phyloP scores from a whole-genome alignment of 2,329 filamentous ascomycete genomes.

The Penicillium sp. region DNA sequence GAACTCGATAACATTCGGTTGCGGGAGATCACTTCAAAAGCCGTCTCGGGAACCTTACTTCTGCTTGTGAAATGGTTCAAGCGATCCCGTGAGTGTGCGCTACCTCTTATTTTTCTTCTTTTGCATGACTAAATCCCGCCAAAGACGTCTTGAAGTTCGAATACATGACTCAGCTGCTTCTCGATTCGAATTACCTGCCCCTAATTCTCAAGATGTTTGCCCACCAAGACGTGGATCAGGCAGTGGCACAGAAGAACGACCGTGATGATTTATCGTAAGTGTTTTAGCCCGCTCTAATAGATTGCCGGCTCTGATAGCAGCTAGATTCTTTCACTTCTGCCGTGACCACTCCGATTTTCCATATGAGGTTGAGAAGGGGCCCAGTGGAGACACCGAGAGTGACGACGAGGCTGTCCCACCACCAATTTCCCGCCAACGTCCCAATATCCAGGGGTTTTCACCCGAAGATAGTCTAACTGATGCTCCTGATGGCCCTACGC shows the following conservation, averaged over 20 bases:
- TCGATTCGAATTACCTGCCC: constrained; percentile 94
- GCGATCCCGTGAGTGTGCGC: constrained; percentile 70
- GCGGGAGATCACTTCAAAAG: constrained; percentile 86
- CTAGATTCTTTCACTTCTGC: constrained; percentile 84
- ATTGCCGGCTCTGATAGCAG: not conserved
- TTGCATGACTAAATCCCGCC: constrained; percentile 14
- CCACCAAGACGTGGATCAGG: constrained; percentile 87
- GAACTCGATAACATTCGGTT: constrained; percentile 78
- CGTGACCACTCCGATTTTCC: constrained; percentile 66
- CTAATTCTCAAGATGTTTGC: constrained; percentile 90
- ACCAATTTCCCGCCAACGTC: constrained; percentile 65
- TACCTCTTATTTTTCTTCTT: too few relatives aligned
- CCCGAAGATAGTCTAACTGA: constrained; percentile 27
- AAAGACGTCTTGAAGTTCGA: constrained; percentile 91
- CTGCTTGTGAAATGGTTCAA: constrained; percentile 96
- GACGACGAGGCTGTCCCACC: constrained; percentile 79
- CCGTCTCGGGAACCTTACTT: constrained; percentile 82
- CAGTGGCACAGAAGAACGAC: constrained; percentile 82
- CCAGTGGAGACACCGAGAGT: constrained; percentile 38
- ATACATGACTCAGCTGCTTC: constrained; percentile 85
- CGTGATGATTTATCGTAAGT: constrained; percentile 73
- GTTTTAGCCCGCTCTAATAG: constrained; percentile 9
- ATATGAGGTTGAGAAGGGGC: constrained; percentile 34
- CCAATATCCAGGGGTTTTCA: constrained; percentile 29
- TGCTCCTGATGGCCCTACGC: constrained; percentile 30